Percentiles rank a stretch among this genome's conserved stretches.
Evolutionary conservation across 345 rosid genomes (phyloP).

Genomic region (Pistacia integerrima): DNA sequence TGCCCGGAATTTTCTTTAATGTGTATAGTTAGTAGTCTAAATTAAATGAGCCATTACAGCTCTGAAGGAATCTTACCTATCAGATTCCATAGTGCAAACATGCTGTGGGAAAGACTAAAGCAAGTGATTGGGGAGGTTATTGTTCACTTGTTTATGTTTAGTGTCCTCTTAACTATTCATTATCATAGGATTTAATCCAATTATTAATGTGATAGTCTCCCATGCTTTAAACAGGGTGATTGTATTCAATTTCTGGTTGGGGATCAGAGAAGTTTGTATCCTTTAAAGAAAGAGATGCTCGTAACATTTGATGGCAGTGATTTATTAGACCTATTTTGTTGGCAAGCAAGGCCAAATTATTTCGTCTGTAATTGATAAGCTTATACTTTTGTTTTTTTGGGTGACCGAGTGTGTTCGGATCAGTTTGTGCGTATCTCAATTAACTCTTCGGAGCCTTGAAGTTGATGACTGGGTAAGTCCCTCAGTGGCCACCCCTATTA

Average conservation of each 20-base stretch:
- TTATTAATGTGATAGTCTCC: background rate
- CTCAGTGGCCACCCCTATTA: too few species aligned
- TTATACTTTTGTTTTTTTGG: too few species aligned
- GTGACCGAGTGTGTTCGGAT: too few species aligned
- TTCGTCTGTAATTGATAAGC: background rate
- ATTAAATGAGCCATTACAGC: constrained; percentile 10
- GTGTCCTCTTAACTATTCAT: constrained; percentile 12
- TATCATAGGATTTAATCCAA: constrained; percentile 4
- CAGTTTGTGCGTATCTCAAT: too few species aligned
- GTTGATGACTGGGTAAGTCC: too few species aligned
- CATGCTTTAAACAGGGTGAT: constrained; percentile 11
- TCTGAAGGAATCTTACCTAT: background rate
- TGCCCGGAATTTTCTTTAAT: constrained; percentile 12
- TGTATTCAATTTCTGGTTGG: constrained; percentile 3
- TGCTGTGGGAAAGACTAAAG: constrained; percentile 11
- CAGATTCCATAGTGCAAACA: constrained; percentile 16
- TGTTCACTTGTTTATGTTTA: constrained; percentile 19
- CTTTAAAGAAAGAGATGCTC: constrained; percentile 4
- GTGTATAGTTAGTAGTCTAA: constrained; percentile 28
- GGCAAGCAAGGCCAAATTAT: background rate
- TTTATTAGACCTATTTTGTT: background rate
- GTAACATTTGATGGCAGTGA: background rate
- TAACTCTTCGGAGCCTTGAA: too few species aligned
- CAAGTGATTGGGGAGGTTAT: constrained; percentile 13
- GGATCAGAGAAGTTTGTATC: background rate